Evolutionary conservation across 352 stramenopile genomes (phyloP).

Genomic region (Hyphochytrium catenoides): DNA sequence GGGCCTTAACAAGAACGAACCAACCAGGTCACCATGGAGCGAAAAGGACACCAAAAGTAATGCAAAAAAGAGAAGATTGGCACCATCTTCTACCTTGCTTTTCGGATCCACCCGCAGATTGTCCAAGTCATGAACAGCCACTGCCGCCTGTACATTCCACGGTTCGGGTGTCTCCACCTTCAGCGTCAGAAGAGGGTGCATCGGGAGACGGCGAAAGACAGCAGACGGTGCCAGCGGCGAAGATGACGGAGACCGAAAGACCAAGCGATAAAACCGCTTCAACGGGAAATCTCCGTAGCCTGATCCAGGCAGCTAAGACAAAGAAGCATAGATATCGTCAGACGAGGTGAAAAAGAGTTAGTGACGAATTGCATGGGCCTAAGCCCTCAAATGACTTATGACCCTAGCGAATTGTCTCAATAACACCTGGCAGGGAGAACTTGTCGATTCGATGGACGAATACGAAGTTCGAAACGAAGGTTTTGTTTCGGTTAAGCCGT

Average conservation of each 20-base stretch:
- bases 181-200: slow-evolving; percentile 67
- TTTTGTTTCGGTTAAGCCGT: too few species aligned
- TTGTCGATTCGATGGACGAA: too few species aligned
- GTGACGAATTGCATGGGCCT: too few species aligned
- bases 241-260: slow-evolving; percentile 30
- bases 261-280: slow-evolving; percentile 75
- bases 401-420: too few species aligned
- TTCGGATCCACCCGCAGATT: slow-evolving; percentile 61
- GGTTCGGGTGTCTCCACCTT: slow-evolving; percentile 73
- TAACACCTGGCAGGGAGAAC: too few species aligned
- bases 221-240: slow-evolving; percentile 19
- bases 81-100: too few species aligned
- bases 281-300: slow-evolving; percentile 66
- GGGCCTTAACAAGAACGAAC: too few species aligned
- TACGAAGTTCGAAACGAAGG: too few species aligned
- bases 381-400: too few species aligned
- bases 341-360: not conserved
- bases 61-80: too few species aligned
- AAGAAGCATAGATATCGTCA: slow-evolving; percentile 8
- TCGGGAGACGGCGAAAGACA: slow-evolving; percentile 46
- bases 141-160: slow-evolving; percentile 68
- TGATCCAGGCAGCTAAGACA: slow-evolving; percentile 17
- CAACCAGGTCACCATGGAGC: too few species aligned
- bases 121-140: slow-evolving; percentile 54
- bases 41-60: too few species aligned